These are phyloP conservation scores for Leishmania major DNA, from an alignment of 208 protist genomes.

Conservation along the genomic window DNA sequence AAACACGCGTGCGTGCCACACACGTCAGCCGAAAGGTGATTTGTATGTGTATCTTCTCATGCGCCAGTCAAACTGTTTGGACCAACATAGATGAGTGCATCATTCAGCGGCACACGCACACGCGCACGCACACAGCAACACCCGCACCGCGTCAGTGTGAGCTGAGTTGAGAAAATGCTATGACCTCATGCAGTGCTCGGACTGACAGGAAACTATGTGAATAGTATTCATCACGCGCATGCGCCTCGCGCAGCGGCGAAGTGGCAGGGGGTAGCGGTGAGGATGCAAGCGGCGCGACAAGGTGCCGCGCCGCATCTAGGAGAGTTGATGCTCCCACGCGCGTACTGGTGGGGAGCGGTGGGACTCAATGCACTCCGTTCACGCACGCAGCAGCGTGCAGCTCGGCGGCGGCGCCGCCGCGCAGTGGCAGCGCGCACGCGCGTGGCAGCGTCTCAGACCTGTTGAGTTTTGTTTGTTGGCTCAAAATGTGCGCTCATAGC, in stretches of 20 bases:
- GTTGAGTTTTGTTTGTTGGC: conserved; percentile 34
- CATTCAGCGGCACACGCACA: too few relatives aligned
- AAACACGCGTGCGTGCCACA: too few relatives aligned
- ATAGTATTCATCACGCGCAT: conserved; percentile 16
- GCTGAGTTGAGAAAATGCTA: conserved; percentile 14
- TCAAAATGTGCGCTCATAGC: conserved; percentile 31
- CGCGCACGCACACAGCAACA: too few relatives aligned
- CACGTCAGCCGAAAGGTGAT: too few relatives aligned
- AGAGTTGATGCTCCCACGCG: conserved; percentile 31
- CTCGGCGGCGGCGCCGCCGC: neutral
- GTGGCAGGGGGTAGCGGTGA: neutral
- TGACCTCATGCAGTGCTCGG: conserved; percentile 15
- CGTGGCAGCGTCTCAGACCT: conserved; percentile 16
- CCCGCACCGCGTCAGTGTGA: conserved; percentile 8
- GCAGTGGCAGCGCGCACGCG: neutral
- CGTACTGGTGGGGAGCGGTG: conserved; percentile 12
- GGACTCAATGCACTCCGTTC: conserved; percentile 31
- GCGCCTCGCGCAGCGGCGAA: neutral
- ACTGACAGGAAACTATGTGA: conserved; percentile 21
- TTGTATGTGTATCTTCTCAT: too few relatives aligned
- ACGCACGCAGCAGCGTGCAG: neutral
- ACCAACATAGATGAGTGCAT: too few relatives aligned
- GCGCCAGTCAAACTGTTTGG: too few relatives aligned
- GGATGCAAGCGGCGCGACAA: neutral
- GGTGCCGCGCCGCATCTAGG: conserved; percentile 3